A percentile compares a stretch with the other conserved stretches of the same genome.
These are phyloP conservation scores for Mortierella sp. DNA, from an alignment of 371 early-diverging fungal species.

Conservation along the genomic window DNA sequence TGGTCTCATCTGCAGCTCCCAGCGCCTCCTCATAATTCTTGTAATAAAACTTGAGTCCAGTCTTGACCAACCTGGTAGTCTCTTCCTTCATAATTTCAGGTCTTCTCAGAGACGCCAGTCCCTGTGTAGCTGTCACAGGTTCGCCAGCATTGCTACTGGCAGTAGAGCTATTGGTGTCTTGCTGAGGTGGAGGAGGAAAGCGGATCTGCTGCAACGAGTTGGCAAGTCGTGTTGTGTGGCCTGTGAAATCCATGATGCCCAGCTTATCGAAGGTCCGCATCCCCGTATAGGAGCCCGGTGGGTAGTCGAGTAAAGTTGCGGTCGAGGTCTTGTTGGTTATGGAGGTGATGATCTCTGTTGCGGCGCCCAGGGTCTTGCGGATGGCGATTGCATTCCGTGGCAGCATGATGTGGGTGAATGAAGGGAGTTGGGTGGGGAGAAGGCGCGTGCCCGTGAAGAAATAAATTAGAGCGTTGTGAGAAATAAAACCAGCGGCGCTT, in stretches of 20 bases:
- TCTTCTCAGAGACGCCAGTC: slow-evolving; percentile 58
- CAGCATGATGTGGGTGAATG: slow-evolving; percentile 16
- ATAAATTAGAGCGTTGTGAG: no score
- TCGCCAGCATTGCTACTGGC: neutral
- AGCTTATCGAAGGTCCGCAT: slow-evolving; percentile 44
- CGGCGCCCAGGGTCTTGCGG: slow-evolving; percentile 21
- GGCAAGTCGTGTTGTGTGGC: slow-evolving; percentile 65
- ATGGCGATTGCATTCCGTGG: slow-evolving; percentile 49
- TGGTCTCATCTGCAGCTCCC: slow-evolving; percentile 29
- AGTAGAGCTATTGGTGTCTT: neutral
- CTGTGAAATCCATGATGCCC: slow-evolving; percentile 59
- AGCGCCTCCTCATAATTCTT: slow-evolving; percentile 33
- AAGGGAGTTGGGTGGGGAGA: neutral
- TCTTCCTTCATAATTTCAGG: slow-evolving; percentile 49
- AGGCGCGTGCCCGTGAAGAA: neutral
- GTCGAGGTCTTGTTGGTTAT: slow-evolving; percentile 28
- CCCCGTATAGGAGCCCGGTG: slow-evolving; percentile 48
- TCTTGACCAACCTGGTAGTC: slow-evolving; percentile 59
- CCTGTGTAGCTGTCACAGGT: neutral
- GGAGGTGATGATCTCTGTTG: slow-evolving; percentile 30
- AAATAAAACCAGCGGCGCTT: neutral
- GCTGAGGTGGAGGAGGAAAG: slow-evolving; percentile 27
- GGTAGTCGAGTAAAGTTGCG: slow-evolving; percentile 36
- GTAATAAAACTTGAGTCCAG: slow-evolving; percentile 63
- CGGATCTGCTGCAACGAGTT: slow-evolving; percentile 62